Base-by-base conservation (phyloP, 1,284 basidiomycete genomes). In the Grifola frondosa region DNA sequence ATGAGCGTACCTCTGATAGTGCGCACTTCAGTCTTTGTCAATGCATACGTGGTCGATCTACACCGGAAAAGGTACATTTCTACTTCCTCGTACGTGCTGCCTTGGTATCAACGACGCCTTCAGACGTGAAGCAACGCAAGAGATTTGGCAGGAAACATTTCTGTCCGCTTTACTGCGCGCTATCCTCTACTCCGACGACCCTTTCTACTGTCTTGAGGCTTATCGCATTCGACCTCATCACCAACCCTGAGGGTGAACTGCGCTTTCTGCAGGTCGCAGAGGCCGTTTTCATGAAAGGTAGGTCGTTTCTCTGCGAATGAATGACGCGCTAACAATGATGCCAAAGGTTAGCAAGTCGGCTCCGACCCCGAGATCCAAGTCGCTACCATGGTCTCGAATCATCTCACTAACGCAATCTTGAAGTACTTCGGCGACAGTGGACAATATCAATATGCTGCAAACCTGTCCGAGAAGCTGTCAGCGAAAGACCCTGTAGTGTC, bases 301-400 rank as follows among this genome's bases (percentile, higher is more conserved):
- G 12, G 69, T 46, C 20, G 19, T 22, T 28, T 13, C 23, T 26
- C 22, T 19, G 19, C 10, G 21, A 15, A 30, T 13, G 22, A 19
- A n/a, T 29, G 10, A 25, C 33, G 25, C 34, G 32, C 37, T 24
- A 12, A 40, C 29, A 42, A 23, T 48, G 20, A 17, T 38, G 15
- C 12, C 33, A 4, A 42, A 91, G 91, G 95, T 24, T 98, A 96
- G 96, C 94, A 97, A 64, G 87, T 97, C 1, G 95, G 96, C 3
- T 97, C 93, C 0, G 95, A 97, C 56, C 96, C 95, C 0, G 96
- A 99, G 67, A 95, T 97, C 25, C 96, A 98, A 64, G 95, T 98
- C 19, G 95, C 95, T 1, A 97, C 94, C 1, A 78, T 94, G 17
- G 91, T 97, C 5, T 93, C 91, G 22, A 99, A 99, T 64, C 95